Percentiles rank a stretch among this genome's conserved stretches.
Conservation (phyloP, 768 basidiomycete species). For the Termitomyces sp. region DNA sequence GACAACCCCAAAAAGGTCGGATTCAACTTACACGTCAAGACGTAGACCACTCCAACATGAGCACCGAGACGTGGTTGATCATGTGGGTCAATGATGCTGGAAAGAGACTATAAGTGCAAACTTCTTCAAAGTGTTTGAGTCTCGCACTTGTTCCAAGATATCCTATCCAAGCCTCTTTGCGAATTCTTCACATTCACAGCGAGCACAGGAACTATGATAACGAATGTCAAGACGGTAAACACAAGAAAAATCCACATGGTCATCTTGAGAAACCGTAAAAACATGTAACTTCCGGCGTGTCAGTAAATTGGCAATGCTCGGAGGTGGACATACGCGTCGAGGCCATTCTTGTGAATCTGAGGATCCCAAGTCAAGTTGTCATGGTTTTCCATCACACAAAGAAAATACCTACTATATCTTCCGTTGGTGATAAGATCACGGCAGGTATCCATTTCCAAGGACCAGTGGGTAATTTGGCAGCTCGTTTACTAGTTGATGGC, state of each 20-base stretch:
- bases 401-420: not conserved
- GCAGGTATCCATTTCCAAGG: constrained; percentile 2
- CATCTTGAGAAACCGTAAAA: constrained; percentile 58
- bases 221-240: constrained; percentile 54
- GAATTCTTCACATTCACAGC: constrained; percentile 32
- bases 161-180: constrained; percentile 31
- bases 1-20: not conserved
- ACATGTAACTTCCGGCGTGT: constrained; percentile 35
- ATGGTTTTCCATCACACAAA: not conserved
- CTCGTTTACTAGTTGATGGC: not conserved
- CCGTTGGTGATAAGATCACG: not conserved
- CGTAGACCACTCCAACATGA: constrained; percentile 49
- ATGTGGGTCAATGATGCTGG: constrained; percentile 28
- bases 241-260: constrained; percentile 50
- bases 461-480: not conserved
- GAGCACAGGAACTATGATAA: constrained; percentile 55
- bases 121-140: not conserved
- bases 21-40: constrained; percentile 38
- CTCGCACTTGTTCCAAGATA: constrained; percentile 49
- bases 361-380: not conserved
- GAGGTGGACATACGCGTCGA: not conserved
- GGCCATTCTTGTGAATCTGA: not conserved
- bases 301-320: not conserved
- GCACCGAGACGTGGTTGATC: constrained; percentile 44
- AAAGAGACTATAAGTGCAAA: not conserved